Evolutionary conservation across 2,329 filamentous ascomycete species (phyloP), one percentile per base, ranked within the genome.

Genomic region (Chaetomiaceae sp.): DNA sequence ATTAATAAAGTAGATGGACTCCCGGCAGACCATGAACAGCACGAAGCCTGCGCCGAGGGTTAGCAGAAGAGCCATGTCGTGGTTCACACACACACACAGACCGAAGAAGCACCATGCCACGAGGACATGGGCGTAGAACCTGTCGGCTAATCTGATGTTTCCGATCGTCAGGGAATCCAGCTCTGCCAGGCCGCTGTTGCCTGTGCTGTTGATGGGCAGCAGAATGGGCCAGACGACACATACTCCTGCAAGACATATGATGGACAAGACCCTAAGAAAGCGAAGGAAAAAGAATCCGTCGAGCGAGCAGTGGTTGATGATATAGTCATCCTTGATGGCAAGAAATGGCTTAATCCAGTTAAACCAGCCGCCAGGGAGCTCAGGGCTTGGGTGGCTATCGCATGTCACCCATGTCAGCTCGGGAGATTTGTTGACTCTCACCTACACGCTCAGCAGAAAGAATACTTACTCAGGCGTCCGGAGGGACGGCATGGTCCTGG

Each of bases 1-100:
- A 64, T 95, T 95, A 73, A 96, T 89, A 70, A 90, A 95, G 78
- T 86, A 97, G 63, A 99, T 86, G 66, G 85, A 85, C 70, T 99
- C 94, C 57, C 94, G 84, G 27, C 89, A 89, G 50, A 99, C 83
- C 64, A 90, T 89, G 70, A 90, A 92, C 69, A 96, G 85, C 55
- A 99, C 78, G 67, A 97, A 96, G 52, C 82, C 74, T 69, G 16
- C 25, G n/a, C 3, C 8, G 2, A n/a, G 8, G 2, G 29, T 51
- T 34, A 47, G 45, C 1, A 18, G 13, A 9, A 10, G 30, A 3
- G 10, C 21, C 13, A 13, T 18, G 18, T 32, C 8, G 9, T n/a
- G 21, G 14, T n/a, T n/a, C n/a, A n/a, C 14, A 14, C 14, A 34
- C 42, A 48, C 11, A 10, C 2, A 48, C 64, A 33, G 30, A 69